These are phyloP conservation scores for Incumbomyces lentus DNA, from an alignment of 2,329 filamentous ascomycete species.

Conservation along the genomic window DNA sequence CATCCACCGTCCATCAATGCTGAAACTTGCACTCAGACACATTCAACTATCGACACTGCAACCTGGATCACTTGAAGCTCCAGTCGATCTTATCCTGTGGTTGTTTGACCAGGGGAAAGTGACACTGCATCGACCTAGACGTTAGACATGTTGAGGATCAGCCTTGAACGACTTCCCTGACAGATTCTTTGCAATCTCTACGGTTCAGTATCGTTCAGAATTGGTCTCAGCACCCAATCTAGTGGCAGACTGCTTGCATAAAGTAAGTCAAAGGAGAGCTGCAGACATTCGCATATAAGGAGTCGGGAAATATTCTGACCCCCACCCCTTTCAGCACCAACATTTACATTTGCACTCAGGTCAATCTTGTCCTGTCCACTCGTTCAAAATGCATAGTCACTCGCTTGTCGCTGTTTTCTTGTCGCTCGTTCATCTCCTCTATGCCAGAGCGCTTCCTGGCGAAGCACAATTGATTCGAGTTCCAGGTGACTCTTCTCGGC, in stretches of 20 bases:
- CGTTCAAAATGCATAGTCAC: constrained; percentile 5
- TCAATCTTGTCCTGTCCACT: constrained; percentile 1
- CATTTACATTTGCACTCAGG: neutral
- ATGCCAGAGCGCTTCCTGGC: constrained; percentile 1
- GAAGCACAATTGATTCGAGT: neutral
- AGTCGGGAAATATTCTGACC: neutral
- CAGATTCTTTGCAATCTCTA: neutral
- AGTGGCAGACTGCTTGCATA: neutral
- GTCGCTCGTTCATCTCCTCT: constrained; percentile 3
- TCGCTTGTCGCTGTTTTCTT: neutral
- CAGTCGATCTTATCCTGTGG: neutral
- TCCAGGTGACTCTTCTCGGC: neutral
- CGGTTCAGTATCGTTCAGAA: neutral
- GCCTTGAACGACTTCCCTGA: neutral
- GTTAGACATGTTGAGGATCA: constrained; percentile 2
- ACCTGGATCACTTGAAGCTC: neutral
- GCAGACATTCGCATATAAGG: neutral
- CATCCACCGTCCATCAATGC: no score
- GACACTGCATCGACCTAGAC: neutral
- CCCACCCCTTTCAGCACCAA: neutral
- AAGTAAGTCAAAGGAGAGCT: neutral
- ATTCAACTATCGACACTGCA: no score
- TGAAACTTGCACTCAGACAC: no score
- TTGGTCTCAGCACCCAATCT: neutral
- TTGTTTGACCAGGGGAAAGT: neutral